A percentile compares a stretch with the other conserved stretches of the same genome.
Conservation (phyloP, 1,284 basidiomycete species). For the Cystobasidium pallidum region DNA sequence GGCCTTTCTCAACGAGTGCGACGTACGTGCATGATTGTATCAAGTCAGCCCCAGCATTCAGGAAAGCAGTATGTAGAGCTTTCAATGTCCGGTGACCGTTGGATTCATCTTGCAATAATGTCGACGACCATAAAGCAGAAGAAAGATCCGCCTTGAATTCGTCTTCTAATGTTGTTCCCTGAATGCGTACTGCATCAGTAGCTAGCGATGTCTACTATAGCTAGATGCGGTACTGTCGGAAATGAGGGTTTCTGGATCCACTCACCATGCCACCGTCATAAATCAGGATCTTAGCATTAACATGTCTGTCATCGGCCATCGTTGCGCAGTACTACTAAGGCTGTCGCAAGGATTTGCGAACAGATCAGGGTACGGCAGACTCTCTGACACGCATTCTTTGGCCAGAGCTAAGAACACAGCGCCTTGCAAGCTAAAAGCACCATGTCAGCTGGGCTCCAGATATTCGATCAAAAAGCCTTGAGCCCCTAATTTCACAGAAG, state of each 20-base stretch:
- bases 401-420: too few species aligned
- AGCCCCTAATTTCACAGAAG: too few species aligned
- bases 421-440: too few species aligned
- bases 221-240: too few species aligned
- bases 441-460: too few species aligned
- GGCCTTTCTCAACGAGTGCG: too few species aligned
- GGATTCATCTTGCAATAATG: slow-evolving; percentile 1
- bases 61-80: slow-evolving; percentile 28
- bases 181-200: neutral
- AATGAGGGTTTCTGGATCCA: neutral
- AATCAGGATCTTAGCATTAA: neutral
- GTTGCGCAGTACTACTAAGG: neutral
- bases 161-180: slow-evolving; percentile 44
- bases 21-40: slow-evolving; percentile 41
- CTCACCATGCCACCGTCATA: slow-evolving; percentile 36
- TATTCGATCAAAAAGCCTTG: neutral
- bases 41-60: slow-evolving; percentile 33
- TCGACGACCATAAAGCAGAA: slow-evolving; percentile 32
- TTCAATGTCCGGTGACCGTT: slow-evolving; percentile 26
- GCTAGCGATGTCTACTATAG: too few species aligned
- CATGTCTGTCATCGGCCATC: neutral
- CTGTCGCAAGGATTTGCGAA: too few species aligned
- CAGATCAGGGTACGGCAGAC: too few species aligned
- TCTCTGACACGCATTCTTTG: too few species aligned
- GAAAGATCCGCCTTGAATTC: slow-evolving; percentile 31